Evolutionary conservation across 306 rosid species (phyloP), one percentile per base, ranked within the genome.

Genomic region (Quercus bicolor): DNA sequence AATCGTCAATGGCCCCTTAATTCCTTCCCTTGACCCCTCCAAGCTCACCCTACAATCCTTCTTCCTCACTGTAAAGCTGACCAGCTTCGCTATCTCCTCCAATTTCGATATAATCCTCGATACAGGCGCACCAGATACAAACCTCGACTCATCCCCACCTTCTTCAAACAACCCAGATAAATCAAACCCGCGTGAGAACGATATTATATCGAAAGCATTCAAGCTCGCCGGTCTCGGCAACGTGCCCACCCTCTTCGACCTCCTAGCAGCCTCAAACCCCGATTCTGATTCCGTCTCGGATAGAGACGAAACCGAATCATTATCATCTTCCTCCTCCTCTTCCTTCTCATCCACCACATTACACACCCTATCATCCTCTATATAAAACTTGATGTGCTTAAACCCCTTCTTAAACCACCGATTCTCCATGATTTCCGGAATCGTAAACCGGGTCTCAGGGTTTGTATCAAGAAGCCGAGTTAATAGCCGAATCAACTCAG

Each of bases 371-470:
- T 94, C 98, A 61, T 94, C 97, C 80, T 94, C 97, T 20, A 94
- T 82, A 76, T 94, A 94, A 74, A 94, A 94, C 75, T 94, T 92
- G 52, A 94, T 86, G 23, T 89, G 94, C 73, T 94, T 94, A 55
- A 90, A 94, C 20, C 97, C 97, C 80, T 94, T 94, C 56, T 92
- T 90, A 72, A 94, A 94, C 98, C 98, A 94, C 85, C 75, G 81
- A 31, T 85, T 92, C 89, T 94, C 93, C 98, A 92, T 94, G 21
- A 94, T 89, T 11, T 90, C 97, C 2, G 93, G 94, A 24, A 94
- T 89, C 0, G 94, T 88, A 28, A 94, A 84, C 79, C 97, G 70
- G 2, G 94, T 85, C 0, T 90, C 93, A 0, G 97, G 98, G 29
- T 92, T 92, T 0, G 93, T 90, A 23, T 89, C 94, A 3, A 94